A percentile compares a stretch with the other conserved stretches of the same genome.
phyloP scores from a whole-genome alignment of 495 filamentous ascomycete genomes.

The Bathelium albidoporum region DNA sequence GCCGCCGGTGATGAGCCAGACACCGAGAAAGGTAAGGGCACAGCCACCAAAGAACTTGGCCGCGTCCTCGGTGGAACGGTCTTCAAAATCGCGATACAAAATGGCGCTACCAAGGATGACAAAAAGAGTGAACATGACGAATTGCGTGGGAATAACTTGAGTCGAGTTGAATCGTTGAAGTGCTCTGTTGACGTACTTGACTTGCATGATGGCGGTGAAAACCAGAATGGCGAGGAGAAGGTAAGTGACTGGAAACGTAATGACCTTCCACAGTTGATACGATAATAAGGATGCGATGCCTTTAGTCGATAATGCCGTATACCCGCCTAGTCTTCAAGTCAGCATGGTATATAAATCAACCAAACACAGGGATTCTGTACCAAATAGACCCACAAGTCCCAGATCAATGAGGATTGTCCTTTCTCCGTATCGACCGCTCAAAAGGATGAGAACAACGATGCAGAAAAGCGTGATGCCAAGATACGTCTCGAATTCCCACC shows the following conservation, averaged over 20 bases:
- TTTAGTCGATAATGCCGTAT: slow-evolving; percentile 91
- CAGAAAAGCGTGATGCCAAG: slow-evolving; percentile 61
- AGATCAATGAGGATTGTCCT: slow-evolving; percentile 87
- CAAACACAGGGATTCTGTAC: slow-evolving; percentile 43
- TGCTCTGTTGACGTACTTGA: slow-evolving; percentile 90
- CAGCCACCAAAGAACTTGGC: slow-evolving; percentile 84
- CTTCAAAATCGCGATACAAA: slow-evolving; percentile 88
- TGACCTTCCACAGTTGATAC: slow-evolving; percentile 70
- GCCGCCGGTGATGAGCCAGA: slow-evolving; percentile 82
- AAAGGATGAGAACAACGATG: slow-evolving; percentile 66
- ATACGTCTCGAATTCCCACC: slow-evolving; percentile 85
- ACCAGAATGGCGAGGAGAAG: slow-evolving; percentile 66
- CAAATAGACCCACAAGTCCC: slow-evolving; percentile 84
- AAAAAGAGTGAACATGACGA: slow-evolving; percentile 89
- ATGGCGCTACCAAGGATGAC: slow-evolving; percentile 92
- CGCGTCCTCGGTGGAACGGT: slow-evolving; percentile 55
- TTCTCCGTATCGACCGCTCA: slow-evolving; percentile 70
- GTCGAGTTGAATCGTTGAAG: slow-evolving; percentile 92
- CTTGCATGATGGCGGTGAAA: slow-evolving; percentile 82
- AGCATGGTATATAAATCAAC: slow-evolving; percentile 18
- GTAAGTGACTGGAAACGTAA: slow-evolving; percentile 88
- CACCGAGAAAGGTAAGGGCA: slow-evolving; percentile 80
- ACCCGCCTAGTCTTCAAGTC: slow-evolving; percentile 53
- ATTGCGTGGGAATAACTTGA: slow-evolving; percentile 93
- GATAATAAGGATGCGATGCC: slow-evolving; percentile 91